These are phyloP conservation scores for Mucor velutinosus DNA, from an alignment of 371 early-diverging fungal species.

Conservation along the genomic window DNA sequence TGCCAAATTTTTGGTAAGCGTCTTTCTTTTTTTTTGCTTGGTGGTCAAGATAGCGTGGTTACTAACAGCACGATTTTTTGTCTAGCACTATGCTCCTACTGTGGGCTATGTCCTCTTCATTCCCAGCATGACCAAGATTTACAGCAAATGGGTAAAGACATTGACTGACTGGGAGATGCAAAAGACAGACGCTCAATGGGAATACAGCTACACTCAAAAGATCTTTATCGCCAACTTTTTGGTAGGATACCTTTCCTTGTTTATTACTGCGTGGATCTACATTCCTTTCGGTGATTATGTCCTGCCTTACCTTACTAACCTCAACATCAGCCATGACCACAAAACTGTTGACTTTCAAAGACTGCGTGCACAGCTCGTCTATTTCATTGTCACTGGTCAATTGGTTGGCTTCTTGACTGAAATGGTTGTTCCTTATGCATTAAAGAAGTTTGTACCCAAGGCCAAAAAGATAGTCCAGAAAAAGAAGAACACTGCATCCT, in stretches of 20 bases:
- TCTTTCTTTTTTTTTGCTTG: too few species aligned
- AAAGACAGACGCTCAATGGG: conserved; percentile 72
- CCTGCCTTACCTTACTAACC: conserved; percentile 39
- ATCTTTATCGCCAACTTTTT: conserved; percentile 85
- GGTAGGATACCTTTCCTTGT: conserved; percentile 78
- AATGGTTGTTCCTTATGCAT: conserved; percentile 70
- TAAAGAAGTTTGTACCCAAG: conserved; percentile 45
- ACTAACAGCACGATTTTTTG: neutral
- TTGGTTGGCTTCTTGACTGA: conserved; percentile 75
- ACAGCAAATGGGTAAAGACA: conserved; percentile 60
- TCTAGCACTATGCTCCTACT: conserved; percentile 71
- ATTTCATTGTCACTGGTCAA: conserved; percentile 86
- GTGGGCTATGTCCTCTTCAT: conserved; percentile 76
- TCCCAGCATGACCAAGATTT: conserved; percentile 70
- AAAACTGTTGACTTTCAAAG: conserved; percentile 60
- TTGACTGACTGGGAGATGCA: conserved; percentile 87
- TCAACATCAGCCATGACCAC: conserved; percentile 48
- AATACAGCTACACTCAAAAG: conserved; percentile 75
- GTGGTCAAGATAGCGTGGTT: neutral
- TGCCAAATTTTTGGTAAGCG: conserved; percentile 40
- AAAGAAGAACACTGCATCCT: conserved; percentile 5
- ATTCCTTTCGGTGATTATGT: conserved; percentile 75
- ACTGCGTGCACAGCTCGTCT: conserved; percentile 71
- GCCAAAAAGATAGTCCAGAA: conserved; percentile 41
- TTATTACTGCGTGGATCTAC: conserved; percentile 85